Evolutionary conservation across 164 flowering plant genomes (phyloP).

Genomic region (Berberis vulgaris): DNA sequence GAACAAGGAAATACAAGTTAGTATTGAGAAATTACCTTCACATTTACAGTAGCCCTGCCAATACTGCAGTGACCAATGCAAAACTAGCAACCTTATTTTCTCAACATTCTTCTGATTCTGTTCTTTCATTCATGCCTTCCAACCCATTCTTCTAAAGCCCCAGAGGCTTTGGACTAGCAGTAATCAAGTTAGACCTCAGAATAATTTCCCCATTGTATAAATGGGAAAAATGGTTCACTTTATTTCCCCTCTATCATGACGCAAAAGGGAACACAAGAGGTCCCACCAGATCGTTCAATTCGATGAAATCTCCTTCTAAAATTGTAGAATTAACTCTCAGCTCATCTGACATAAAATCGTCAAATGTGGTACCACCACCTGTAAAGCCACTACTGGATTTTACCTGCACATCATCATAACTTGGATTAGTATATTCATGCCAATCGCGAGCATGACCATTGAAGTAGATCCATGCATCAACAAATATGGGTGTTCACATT

Average conservation of each 20-base stretch:
- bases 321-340: slow-evolving; percentile 1
- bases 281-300: slow-evolving; percentile 13
- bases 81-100: not conserved
- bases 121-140: not conserved
- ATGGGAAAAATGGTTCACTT: not conserved
- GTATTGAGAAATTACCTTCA: slow-evolving; percentile 5
- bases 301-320: slow-evolving; percentile 16
- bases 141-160: not conserved
- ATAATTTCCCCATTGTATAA: not conserved
- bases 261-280: slow-evolving; percentile 10
- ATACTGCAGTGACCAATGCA: slow-evolving; percentile 5
- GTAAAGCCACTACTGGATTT: not conserved
- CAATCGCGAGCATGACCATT: not conserved
- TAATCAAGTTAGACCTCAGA: slow-evolving; percentile 3
- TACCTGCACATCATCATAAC: no score
- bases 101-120: not conserved
- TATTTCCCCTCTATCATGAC: not conserved
- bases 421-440: not conserved
- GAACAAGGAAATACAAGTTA: not conserved
- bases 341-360: slow-evolving; percentile 5
- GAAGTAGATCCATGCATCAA: not conserved
- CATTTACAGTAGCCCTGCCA: not conserved
- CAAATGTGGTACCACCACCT: not conserved
- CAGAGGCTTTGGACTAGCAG: slow-evolving; percentile 3
- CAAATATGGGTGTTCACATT: no score